Evolutionary conservation across 306 rosid genomes (phyloP).

Genomic region (Alnus rubra): DNA sequence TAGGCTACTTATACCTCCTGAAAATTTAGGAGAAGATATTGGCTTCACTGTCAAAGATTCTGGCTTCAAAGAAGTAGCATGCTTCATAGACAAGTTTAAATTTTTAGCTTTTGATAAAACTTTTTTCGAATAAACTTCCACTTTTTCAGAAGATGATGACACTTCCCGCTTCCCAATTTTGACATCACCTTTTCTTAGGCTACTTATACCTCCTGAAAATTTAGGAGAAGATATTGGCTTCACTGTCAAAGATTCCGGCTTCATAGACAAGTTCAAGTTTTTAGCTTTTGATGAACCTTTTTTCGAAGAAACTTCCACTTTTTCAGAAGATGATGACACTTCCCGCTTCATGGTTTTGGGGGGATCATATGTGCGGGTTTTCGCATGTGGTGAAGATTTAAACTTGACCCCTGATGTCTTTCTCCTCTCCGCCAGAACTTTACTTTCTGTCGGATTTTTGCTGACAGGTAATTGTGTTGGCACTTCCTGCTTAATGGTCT

Average conservation of each 20-base stretch:
- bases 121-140: too few relatives aligned
- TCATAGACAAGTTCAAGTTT: constrained; percentile 41
- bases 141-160: too few relatives aligned
- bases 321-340: constrained; percentile 35
- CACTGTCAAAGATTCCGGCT: constrained; percentile 30
- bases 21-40: constrained; percentile 34
- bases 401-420: constrained; percentile 41
- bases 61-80: constrained; percentile 33
- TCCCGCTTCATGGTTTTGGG: constrained; percentile 39
- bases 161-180: constrained; percentile 35
- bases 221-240: constrained; percentile 39
- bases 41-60: constrained; percentile 33
- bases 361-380: constrained; percentile 29
- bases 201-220: constrained; percentile 30
- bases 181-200: constrained; percentile 37
- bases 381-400: constrained; percentile 31
- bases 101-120: too few relatives aligned
- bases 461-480: constrained; percentile 35
- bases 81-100: constrained; percentile 32
- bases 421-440: constrained; percentile 32
- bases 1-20: constrained; percentile 32
- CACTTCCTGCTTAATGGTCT: constrained; percentile 10
- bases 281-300: constrained; percentile 6
- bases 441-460: constrained; percentile 27
- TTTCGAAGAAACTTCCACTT: constrained; percentile 18